Evolutionary conservation across 1,284 basidiomycete genomes (phyloP).

Genomic region (Coriolopsis trogii): DNA sequence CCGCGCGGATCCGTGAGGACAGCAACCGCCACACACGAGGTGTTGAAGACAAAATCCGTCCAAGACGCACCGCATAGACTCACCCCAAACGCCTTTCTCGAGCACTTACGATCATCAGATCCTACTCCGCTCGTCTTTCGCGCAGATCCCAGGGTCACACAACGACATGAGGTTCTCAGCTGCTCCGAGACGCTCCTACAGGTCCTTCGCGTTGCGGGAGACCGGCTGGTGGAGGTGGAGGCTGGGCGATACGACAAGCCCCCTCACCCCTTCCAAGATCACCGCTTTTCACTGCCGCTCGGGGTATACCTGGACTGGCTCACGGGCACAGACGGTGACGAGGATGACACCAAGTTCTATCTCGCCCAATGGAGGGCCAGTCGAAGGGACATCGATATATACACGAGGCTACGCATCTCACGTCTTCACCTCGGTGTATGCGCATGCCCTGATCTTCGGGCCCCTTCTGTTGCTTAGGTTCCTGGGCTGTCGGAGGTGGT

Average conservation of each 20-base stretch:
- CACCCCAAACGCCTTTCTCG: slow-evolving; percentile 7
- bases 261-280: slow-evolving; percentile 3
- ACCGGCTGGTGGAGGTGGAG: slow-evolving; percentile 31
- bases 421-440: not conserved
- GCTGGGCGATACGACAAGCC: slow-evolving; percentile 26
- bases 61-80: slow-evolving; percentile 3
- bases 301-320: slow-evolving; percentile 29
- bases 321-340: slow-evolving; percentile 4
- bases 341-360: slow-evolving; percentile 23
- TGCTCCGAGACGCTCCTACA: slow-evolving; percentile 11
- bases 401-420: not conserved
- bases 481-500: slow-evolving; percentile 15
- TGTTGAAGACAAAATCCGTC: slow-evolving; percentile 3
- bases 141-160: not conserved
- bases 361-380: slow-evolving; percentile 31
- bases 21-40: too few species aligned
- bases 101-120: slow-evolving; percentile 9
- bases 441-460: not conserved
- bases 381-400: not conserved
- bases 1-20: too few species aligned
- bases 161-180: not conserved
- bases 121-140: slow-evolving; percentile 7
- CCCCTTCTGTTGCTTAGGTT: slow-evolving; percentile 10
- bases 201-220: slow-evolving; percentile 15
- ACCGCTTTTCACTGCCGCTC: slow-evolving; percentile 24